phyloP scores from a whole-genome alignment of 805 yeast species.

The Citeromyces nyonsensis region DNA sequence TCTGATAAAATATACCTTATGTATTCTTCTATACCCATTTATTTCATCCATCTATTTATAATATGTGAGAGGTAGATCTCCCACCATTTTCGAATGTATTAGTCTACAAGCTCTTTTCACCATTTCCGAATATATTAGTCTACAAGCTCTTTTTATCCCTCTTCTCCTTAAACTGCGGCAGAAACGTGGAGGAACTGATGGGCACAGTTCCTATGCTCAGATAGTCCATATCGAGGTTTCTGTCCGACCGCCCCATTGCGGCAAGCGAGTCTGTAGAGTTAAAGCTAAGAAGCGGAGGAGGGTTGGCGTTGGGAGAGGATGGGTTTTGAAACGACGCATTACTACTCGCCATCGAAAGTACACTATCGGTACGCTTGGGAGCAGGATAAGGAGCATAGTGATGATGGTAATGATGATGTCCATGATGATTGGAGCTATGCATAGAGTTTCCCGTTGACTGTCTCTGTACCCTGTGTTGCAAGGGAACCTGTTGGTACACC shows the following conservation, averaged over 20 bases:
- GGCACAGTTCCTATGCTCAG: no score
- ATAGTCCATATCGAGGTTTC: no score
- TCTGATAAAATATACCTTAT: no score
- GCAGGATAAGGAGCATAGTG: conserved; percentile 4
- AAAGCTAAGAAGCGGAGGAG: conserved; percentile 1
- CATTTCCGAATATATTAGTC: no score
- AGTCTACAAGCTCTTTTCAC: no score
- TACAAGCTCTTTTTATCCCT: no score
- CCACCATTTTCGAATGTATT: no score
- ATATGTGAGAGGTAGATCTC: no score
- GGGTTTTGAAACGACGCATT: conserved; percentile 1
- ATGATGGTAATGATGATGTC: conserved; percentile 5
- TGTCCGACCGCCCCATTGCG: conserved; percentile 2
- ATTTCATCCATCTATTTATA: no score
- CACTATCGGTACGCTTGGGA: conserved; percentile 2
- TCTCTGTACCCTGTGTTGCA: not conserved
- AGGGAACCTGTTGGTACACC: not conserved
- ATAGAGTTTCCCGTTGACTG: not conserved
- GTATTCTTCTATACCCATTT: no score
- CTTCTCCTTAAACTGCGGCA: no score
- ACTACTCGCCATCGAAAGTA: conserved; percentile 1
- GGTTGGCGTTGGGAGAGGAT: not conserved
- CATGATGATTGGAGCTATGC: conserved; percentile 2
- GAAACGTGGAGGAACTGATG: no score
- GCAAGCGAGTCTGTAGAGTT: conserved; percentile 1